A percentile compares a stretch with the other conserved stretches of the same genome.
phyloP scores from a whole-genome alignment of 2,329 filamentous ascomycete species.

The Neodidymelliopsis sp. region DNA sequence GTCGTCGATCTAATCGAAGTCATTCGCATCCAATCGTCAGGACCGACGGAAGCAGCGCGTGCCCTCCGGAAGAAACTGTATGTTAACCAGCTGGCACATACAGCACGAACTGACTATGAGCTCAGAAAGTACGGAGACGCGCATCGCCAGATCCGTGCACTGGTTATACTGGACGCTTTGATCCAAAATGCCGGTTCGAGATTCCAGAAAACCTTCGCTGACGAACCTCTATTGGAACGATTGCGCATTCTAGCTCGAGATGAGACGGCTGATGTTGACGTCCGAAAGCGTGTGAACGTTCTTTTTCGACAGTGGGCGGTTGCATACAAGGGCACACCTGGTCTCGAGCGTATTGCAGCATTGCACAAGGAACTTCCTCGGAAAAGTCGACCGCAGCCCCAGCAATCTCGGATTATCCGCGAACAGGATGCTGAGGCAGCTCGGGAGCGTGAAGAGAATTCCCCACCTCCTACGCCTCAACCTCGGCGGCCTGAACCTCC shows the following conservation, averaged over 20 bases:
- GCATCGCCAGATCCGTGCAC: slow-evolving; percentile 89
- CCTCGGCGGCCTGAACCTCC: slow-evolving; percentile 35
- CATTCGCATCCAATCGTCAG: slow-evolving; percentile 85
- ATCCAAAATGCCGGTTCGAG: slow-evolving; percentile 91
- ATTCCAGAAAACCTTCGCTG: slow-evolving; percentile 86
- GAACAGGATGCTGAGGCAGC: slow-evolving; percentile 80
- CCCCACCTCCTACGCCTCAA: slow-evolving; percentile 44
- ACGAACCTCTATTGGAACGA: slow-evolving; percentile 90
- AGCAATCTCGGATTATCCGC: slow-evolving; percentile 80
- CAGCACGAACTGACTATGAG: slow-evolving; percentile 22
- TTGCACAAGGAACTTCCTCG: slow-evolving; percentile 76
- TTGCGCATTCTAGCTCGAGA: slow-evolving; percentile 88
- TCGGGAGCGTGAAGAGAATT: slow-evolving; percentile 66
- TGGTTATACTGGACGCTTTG: slow-evolving; percentile 88
- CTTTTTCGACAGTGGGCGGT: slow-evolving; percentile 87
- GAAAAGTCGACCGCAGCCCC: slow-evolving; percentile 67
- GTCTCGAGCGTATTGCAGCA: slow-evolving; percentile 79
- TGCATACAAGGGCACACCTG: slow-evolving; percentile 80
- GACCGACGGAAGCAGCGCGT: slow-evolving; percentile 86
- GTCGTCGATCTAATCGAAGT: slow-evolving; percentile 95
- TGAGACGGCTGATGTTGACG: slow-evolving; percentile 80
- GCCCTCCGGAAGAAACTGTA: slow-evolving; percentile 94
- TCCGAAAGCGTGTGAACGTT: slow-evolving; percentile 86
- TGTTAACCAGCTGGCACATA: slow-evolving; percentile 37
- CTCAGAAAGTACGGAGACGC: slow-evolving; percentile 86